Conservation (phyloP, 176 grass and related monocot genomes). For the Elymus sibiricus region DNA sequence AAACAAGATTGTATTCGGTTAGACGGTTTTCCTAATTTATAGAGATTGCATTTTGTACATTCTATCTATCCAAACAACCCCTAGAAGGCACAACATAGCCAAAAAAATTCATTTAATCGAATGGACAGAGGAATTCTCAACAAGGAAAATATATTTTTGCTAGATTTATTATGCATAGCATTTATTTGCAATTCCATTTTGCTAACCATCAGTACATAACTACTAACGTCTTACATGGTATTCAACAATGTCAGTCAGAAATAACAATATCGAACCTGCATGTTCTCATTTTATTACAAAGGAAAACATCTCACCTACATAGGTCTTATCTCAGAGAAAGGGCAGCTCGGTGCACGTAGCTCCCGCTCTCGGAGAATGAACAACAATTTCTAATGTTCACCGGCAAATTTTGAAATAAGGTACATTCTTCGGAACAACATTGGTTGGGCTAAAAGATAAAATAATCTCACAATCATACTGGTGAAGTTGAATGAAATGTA, state of each 20-base stretch:
- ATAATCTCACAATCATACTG: not conserved
- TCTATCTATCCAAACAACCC: no score
- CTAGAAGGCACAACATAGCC: conserved; percentile 9
- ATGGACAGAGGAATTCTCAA: not conserved
- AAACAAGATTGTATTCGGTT: no score
- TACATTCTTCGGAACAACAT: not conserved
- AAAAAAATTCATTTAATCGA: not conserved
- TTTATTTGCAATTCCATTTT: not conserved
- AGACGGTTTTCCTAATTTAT: no score
- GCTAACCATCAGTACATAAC: not conserved
- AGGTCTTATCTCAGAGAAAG: not conserved
- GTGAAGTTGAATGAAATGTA: not conserved
- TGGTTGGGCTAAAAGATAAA: not conserved
- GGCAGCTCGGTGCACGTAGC: no score
- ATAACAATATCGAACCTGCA: conserved; percentile 1
- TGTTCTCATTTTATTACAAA: conserved; percentile 10
- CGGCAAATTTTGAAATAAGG: not conserved
- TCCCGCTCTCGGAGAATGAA: not conserved
- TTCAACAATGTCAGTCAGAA: not conserved
- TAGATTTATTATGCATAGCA: not conserved
- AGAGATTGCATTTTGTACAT: no score
- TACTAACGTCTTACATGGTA: not conserved
- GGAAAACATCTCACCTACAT: not conserved
- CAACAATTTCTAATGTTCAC: not conserved
- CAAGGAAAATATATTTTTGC: not conserved